Evolutionary conservation across 2,329 filamentous ascomycete species (phyloP), one percentile per base, ranked within the genome.

Genomic region (Colletotrichum lupini): DNA sequence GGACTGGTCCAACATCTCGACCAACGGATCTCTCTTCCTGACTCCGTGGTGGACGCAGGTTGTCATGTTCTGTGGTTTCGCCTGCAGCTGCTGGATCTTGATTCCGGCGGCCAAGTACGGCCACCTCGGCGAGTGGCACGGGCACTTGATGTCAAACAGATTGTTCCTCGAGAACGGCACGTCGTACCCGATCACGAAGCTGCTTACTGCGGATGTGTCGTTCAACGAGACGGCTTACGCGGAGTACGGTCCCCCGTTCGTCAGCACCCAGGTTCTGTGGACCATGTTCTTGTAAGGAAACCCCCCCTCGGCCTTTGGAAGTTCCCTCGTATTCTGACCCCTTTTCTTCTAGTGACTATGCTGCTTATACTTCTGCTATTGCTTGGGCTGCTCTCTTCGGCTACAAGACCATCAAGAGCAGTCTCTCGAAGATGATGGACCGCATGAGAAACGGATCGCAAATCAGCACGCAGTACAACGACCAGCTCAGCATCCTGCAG

Each of bases 191-290:
- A 81, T 84, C 7, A 78, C 82, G 0, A 72, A 81, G 1, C 55
- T 73, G 1, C 59, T 73, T 3, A 88, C 87, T 67, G 75, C 81
- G 3, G 83, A 91, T 74, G 82, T 85, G 53, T 84, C 87, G 7
- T 89, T 93, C 73, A 88, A 93, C 78, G 86, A 87, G 76, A 86
- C 85, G 3, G 88, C 88, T 12, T 93, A 93, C 80, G 83, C 87
- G 74, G 83, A 84, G 32, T 76, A 91, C 24, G 88, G 87, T 0
- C 88, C 89, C 3, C 88, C 88, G 0, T 91, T 90, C 76, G 82
- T 85, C 80, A 87, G 12, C 78, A 72, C 71, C 12, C 68, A 73
- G 8, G 71, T 71, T 0, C 67, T 75, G 14, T 73, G 59, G 70
- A 65, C 59, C 24, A 73, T 73, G 66, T 70, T 73, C 53, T 64